These are phyloP conservation scores for Penicilliopsis zonata DNA, from an alignment of 495 filamentous ascomycete genomes.

Conservation along the genomic window DNA sequence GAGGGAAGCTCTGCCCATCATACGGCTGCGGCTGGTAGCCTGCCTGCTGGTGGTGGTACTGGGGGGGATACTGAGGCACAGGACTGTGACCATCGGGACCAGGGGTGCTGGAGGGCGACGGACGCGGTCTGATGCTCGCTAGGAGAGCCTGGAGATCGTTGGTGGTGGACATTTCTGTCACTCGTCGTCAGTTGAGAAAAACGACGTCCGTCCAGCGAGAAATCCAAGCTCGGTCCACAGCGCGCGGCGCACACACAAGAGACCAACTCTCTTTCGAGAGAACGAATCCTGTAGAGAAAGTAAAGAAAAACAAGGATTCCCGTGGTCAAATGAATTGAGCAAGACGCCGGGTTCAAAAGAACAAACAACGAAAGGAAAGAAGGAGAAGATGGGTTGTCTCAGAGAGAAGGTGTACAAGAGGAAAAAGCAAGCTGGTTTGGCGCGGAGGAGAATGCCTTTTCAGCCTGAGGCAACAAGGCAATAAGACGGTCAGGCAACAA, in stretches of 20 bases:
- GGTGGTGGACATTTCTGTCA: conserved; percentile 41
- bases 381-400: too few species aligned
- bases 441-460: conserved; percentile 1
- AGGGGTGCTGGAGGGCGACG: conserved; percentile 23
- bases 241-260: conserved; percentile 2
- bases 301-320: too few species aligned
- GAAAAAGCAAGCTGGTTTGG: background rate
- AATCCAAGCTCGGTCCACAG: conserved; percentile 15
- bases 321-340: background rate
- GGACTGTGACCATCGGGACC: conserved; percentile 22
- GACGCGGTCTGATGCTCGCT: conserved; percentile 33
- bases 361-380: conserved; percentile 7
- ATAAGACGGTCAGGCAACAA: too few species aligned
- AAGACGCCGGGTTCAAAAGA: background rate
- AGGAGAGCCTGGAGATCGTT: conserved; percentile 37
- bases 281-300: conserved; percentile 4
- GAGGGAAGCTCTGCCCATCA: conserved; percentile 24
- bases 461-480: too few species aligned
- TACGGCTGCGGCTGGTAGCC: conserved; percentile 25
- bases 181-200: conserved; percentile 16
- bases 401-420: conserved; percentile 6
- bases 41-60: conserved; percentile 20
- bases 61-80: conserved; percentile 19
- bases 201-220: conserved; percentile 16
- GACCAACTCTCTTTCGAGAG: conserved; percentile 31